Evolutionary conservation across 2,329 filamentous ascomycete species (phyloP).

Genomic region (Fusarium sp.): DNA sequence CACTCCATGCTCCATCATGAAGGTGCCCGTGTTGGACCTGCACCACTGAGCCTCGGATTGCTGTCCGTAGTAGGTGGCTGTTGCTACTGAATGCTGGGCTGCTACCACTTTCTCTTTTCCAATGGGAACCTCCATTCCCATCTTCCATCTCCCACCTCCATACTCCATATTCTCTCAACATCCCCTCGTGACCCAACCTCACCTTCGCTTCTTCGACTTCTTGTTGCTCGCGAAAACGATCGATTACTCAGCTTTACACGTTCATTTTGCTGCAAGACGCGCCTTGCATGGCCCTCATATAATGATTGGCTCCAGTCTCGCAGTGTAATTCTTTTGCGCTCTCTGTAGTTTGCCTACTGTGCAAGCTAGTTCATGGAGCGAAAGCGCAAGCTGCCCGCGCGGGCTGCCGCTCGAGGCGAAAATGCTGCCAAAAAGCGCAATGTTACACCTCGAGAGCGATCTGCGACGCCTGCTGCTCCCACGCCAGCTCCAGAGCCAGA

Average conservation of each 20-base stretch:
- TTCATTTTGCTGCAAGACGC: slow-evolving; percentile 34
- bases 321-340: slow-evolving; percentile 35
- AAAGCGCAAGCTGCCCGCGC: slow-evolving; percentile 72
- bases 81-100: slow-evolving; percentile 11
- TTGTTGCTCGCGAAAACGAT: neutral
- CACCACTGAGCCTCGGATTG: slow-evolving; percentile 35
- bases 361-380: slow-evolving; percentile 63
- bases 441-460: slow-evolving; percentile 64
- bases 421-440: slow-evolving; percentile 69
- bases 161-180: slow-evolving; percentile 21
- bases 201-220: neutral
- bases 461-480: slow-evolving; percentile 58
- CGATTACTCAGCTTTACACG: slow-evolving; percentile 15
- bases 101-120: slow-evolving; percentile 33
- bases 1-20: slow-evolving; percentile 35
- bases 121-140: slow-evolving; percentile 31
- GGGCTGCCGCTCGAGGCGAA: slow-evolving; percentile 70
- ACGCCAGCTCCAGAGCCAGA: slow-evolving; percentile 44
- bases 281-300: slow-evolving; percentile 47
- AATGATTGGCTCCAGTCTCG: slow-evolving; percentile 42
- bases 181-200: slow-evolving; percentile 17
- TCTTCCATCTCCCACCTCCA: slow-evolving; percentile 30
- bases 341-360: slow-evolving; percentile 19
- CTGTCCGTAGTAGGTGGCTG: slow-evolving; percentile 29
- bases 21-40: slow-evolving; percentile 20